Evolutionary conservation across 169 alveolate species (phyloP), one percentile per base, ranked within the genome.

Genomic region (Eimeria sp.): DNA sequence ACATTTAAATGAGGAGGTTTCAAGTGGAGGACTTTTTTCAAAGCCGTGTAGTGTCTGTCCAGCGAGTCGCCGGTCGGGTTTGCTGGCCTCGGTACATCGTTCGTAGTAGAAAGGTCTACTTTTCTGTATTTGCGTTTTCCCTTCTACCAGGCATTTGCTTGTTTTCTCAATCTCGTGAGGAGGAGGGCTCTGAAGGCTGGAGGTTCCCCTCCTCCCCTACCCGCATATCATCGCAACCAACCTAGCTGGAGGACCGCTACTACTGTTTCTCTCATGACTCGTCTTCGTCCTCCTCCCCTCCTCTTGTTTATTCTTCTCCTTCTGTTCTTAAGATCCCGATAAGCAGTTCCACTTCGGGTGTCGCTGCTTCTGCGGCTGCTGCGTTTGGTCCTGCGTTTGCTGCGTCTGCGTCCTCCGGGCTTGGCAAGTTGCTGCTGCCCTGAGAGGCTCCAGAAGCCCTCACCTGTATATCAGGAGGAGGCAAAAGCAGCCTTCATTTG

Each of bases 401-500:
- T 51, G 58, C 67, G 3, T 58, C 67, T 58, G 67, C 67, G 67
- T 58, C 22, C 67, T 58, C 67, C 7, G 67, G 67, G 67, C 67
- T 58, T 58, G 67, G 67, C 67, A 58, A 58, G 67, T 58, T 58
- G 67, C 67, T 58, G 67, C 67, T 58, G 67, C 67, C 67, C 67
- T 58, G 67, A 58, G n/a, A 58, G n/a, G 3, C 22, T 58, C 3
- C 10, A 58, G n/a, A 58, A 5, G 9, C 27, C 27, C n/a, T 61
- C n/a, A 14, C 27, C 70, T 61, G 27, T 14, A 61, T 61, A 13
- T 6, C 70, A 61, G 20, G 70, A 16, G n/a, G 16, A 61, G 18
- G 20, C n/a, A 61, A 27, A 0, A 61, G 70, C 70, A 61, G 70
- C 5, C 70, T 18, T 7, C 27, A 61, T 7, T 61, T 25, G 13